These are phyloP conservation scores for Voacanga thouarsii DNA, from an alignment of 257 asterid species.

Conservation along the genomic window DNA sequence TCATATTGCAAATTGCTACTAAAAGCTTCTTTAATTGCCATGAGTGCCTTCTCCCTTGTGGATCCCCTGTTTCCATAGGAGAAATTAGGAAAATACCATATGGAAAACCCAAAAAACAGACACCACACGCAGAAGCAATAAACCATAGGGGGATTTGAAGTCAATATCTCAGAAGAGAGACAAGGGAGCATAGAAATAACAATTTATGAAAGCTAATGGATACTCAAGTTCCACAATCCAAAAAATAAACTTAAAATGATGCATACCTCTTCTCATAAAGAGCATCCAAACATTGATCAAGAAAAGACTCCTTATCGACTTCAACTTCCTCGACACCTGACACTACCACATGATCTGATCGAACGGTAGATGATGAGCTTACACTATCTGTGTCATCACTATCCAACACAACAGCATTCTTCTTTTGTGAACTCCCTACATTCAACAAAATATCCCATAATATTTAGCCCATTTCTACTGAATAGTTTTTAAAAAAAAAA, in stretches of 20 bases:
- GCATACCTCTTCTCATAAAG: conserved; percentile 87
- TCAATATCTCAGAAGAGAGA: neutral
- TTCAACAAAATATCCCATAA: neutral
- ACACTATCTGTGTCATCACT: conserved; percentile 80
- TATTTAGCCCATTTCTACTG: neutral
- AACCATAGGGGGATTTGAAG: neutral
- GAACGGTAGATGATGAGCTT: conserved; percentile 62
- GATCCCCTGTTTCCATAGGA: conserved; percentile 60
- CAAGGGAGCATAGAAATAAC: neutral
- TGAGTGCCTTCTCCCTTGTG: conserved; percentile 83
- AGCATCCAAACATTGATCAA: conserved; percentile 73
- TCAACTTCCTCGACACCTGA: conserved; percentile 53
- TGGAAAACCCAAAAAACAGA: neutral
- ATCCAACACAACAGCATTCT: conserved; percentile 72
- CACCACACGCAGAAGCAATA: neutral
- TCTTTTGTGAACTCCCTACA: conserved; percentile 73
- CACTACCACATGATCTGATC: conserved; percentile 34
- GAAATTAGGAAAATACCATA: neutral
- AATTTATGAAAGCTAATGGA: neutral
- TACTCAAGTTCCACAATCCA: neutral
- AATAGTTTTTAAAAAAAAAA: neutral
- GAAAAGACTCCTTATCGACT: conserved; percentile 54
- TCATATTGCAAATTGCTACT: conserved; percentile 66
- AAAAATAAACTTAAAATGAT: neutral
- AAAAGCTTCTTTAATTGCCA: conserved; percentile 64